Evolutionary conservation across 345 rosid genomes (phyloP).

Genomic region (Angophora floribunda): DNA sequence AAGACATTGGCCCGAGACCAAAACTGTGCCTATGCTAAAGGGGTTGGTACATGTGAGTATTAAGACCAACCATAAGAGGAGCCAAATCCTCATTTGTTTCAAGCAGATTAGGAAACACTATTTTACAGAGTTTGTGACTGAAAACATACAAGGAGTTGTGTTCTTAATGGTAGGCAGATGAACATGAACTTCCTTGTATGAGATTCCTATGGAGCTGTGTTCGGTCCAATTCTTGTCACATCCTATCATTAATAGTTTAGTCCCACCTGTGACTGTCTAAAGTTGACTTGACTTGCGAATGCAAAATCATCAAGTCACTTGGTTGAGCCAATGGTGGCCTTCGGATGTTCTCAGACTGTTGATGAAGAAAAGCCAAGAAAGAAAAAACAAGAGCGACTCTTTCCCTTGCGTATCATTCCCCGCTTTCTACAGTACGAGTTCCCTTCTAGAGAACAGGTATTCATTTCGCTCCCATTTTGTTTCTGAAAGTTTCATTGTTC

Average conservation of each 20-base stretch:
- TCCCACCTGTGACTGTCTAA: not conserved
- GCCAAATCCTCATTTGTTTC: constrained; percentile 2
- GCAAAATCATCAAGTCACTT: not conserved
- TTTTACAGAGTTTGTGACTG: not conserved
- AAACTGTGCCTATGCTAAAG: not conserved
- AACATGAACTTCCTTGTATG: not conserved
- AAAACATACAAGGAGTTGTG: not conserved
- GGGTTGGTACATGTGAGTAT: not conserved
- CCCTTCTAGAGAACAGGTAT: not conserved
- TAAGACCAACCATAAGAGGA: constrained; percentile 2
- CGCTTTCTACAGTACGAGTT: not conserved
- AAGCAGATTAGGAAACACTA: not conserved
- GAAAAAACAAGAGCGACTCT: not conserved
- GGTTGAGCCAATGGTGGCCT: not conserved
- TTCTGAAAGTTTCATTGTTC: not conserved
- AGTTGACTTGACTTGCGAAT: not conserved
- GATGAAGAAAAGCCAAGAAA: not conserved
- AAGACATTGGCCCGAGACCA: constrained; percentile 18
- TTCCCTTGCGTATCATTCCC: not conserved
- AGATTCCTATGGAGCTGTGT: not conserved
- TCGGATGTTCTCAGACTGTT: not conserved
- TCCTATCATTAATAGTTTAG: not conserved
- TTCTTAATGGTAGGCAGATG: not conserved
- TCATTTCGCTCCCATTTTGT: not conserved
- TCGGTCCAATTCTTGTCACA: not conserved